Base-by-base conservation (phyloP, 2,329 filamentous ascomycete genomes). In the Talaromyces funiculosus region DNA sequence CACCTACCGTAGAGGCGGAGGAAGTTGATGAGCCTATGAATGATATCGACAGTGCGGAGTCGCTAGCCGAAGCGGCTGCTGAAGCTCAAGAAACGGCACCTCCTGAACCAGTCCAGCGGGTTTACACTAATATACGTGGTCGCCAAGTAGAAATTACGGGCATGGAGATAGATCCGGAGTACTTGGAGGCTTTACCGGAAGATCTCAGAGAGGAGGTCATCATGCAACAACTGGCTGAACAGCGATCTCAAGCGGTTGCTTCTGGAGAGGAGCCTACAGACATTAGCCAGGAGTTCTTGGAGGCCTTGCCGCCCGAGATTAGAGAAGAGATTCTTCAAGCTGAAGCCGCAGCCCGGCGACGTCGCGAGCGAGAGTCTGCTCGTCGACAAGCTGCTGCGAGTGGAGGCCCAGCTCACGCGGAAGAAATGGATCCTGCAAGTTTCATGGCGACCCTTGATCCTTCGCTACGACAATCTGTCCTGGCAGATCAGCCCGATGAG, bases 181-280 rank as follows among this genome's bases (percentile, higher is more conserved):
- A 97, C 74, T 84, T 99, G 6, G 90, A 94, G 62, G 95, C 93
- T n/a, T 79, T 99, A n/a, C 94, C 94, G 0, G 94, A 99, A 67
- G 95, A 99, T 63, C 87, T 97, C 71, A 85, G 94, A 49, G 93
- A 97, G 73, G 94, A 99, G 72, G 94, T 99, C 53, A 90, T 99
- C 65, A 91, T 95, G 73, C 87, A 92, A 64, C 92, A 96, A 62
- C 84, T 96, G 64, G 91, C 90, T 57, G 87, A 90, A 65, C 85
- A 93, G 66, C 86, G 93, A 64, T 89, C 89, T 7, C 86, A 94
- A 73, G 90, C 90, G 75, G 88, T 71, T 22, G 84, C 79, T 76
- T 82, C 84, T 26, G 84, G 86, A 18, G 90, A 92, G 62, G 87
- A 92, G 68, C 74, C 75, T 14, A 77, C 71, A 43, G 74, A 77